Base-by-base conservation (phyloP, 2,329 filamentous ascomycete species). In the Pseudogymnoascus sp. region DNA sequence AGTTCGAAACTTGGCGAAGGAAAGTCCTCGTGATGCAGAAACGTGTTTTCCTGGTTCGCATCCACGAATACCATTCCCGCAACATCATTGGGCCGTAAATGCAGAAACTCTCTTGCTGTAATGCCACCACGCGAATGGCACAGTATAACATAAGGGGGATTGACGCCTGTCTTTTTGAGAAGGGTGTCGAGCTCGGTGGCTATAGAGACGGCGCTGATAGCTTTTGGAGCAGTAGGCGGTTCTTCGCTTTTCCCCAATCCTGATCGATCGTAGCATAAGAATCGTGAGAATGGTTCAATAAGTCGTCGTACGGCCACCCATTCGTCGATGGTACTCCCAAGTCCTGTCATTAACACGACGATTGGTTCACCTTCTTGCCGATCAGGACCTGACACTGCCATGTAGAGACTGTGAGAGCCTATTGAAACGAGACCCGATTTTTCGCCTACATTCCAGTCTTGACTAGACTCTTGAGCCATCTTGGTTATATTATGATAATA, bases 231-330 rank as follows among this genome's bases (percentile, higher is more conserved):
- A n/a, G 45, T 23, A 5, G 41, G 38, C 2, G 62, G 58, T 25
- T 22, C 16, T 25, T 65, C 65, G 62, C 69, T 71, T 14, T 62
- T 65, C 8, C 66, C 69, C 35, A 68, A 63, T 3, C 69, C 69
- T 16, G 67, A 64, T 16, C 68, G 67, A 62, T 71, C 68, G 25
- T 71, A 71, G 35, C 64, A 62, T 4, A 70, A 41, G 23, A 63
- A 66, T 14, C 68, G 65, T 58, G 64, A 65, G 62, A 69, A 67
- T 9, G 63, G 66, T 28, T 64, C 19, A 14, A 67, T 58, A 30
- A 67, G 62, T 12, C 66, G 66, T 58, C 64, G 61, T 9, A 71
- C 68, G 55, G 41, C 66, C 7, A 64, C 61, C 69, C 68, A 70
- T 64, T 68, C 68, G 19, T 63, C 64, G 55, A 66, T 66, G 6